Evolutionary conservation across 768 basidiomycete genomes (phyloP).

Genomic region (Lactifluus volemus): DNA sequence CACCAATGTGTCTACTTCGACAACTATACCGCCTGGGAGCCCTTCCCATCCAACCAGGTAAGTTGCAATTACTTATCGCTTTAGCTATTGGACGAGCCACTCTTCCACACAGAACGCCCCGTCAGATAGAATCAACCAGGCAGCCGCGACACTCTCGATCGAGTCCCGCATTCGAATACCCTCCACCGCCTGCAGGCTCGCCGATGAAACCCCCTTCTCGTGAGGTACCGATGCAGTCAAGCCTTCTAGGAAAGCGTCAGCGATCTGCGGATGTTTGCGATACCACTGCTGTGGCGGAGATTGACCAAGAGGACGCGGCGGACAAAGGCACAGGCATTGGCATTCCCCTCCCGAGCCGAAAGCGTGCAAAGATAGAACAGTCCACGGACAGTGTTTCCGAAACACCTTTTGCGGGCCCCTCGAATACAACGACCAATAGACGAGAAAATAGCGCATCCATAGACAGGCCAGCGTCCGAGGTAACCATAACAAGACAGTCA

Average conservation of each 20-base stretch:
- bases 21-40: conserved; percentile 3
- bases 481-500: not conserved
- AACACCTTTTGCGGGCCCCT: conserved; percentile 8
- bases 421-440: not conserved
- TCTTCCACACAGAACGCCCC: not conserved
- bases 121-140: conserved; percentile 4
- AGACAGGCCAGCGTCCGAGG: not conserved
- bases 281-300: conserved; percentile 32
- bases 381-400: conserved; percentile 17
- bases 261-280: conserved; percentile 43
- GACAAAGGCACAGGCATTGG: conserved; percentile 33
- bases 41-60: conserved; percentile 10
- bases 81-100: not conserved
- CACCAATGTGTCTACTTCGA: conserved; percentile 4
- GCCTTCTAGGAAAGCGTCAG: conserved; percentile 56
- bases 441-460: not conserved
- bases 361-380: conserved; percentile 37
- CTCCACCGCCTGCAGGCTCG: conserved; percentile 16
- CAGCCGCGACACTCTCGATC: not conserved
- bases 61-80: not conserved
- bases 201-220: conserved; percentile 17
- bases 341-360: conserved; percentile 41
- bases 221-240: conserved; percentile 33
- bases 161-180: conserved; percentile 19
- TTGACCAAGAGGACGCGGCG: conserved; percentile 30